phyloP scores from a whole-genome alignment of 1,284 basidiomycete species.

The Ustilago nuda region DNA sequence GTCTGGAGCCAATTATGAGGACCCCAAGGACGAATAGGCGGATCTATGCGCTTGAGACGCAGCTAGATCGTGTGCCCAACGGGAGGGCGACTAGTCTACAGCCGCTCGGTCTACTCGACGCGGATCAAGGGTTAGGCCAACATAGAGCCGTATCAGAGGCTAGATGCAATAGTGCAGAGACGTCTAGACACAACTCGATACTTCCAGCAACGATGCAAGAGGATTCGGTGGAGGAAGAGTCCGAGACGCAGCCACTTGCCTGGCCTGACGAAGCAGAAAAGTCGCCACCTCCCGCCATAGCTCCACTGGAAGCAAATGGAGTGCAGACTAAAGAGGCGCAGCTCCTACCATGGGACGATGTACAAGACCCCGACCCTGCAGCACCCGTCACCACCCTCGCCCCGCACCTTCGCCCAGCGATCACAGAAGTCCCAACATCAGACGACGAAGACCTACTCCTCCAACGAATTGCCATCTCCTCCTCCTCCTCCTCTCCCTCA shows the following conservation, averaged over 20 bases:
- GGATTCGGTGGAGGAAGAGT: constrained; percentile 10
- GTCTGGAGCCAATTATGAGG: constrained; percentile 9
- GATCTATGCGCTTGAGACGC: constrained; percentile 51
- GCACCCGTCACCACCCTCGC: neutral
- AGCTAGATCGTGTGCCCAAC: constrained; percentile 10
- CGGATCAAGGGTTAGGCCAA: neutral
- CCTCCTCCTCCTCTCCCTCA: constrained; percentile 5
- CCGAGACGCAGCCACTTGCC: constrained; percentile 6
- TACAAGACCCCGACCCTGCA: neutral
- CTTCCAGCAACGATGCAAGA: neutral
- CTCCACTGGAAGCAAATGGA: neutral
- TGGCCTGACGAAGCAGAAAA: constrained; percentile 9
- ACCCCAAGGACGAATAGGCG: constrained; percentile 40
- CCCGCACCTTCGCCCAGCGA: neutral
- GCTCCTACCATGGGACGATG: constrained; percentile 25
- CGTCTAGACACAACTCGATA: constrained; percentile 4
- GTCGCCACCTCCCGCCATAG: neutral
- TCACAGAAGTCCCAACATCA: constrained; percentile 22
- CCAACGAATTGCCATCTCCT: constrained; percentile 10
- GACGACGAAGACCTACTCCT: constrained; percentile 40
- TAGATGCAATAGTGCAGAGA: neutral
- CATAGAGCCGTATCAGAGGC: constrained; percentile 19
- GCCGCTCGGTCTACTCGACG: neutral
- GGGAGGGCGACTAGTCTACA: constrained; percentile 20
- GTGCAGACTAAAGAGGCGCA: constrained; percentile 9